A percentile compares a stretch with the other conserved stretches of the same genome.
Evolutionary conservation across 106 monocot genomes (phyloP).

Genomic region (Allium cepa): DNA sequence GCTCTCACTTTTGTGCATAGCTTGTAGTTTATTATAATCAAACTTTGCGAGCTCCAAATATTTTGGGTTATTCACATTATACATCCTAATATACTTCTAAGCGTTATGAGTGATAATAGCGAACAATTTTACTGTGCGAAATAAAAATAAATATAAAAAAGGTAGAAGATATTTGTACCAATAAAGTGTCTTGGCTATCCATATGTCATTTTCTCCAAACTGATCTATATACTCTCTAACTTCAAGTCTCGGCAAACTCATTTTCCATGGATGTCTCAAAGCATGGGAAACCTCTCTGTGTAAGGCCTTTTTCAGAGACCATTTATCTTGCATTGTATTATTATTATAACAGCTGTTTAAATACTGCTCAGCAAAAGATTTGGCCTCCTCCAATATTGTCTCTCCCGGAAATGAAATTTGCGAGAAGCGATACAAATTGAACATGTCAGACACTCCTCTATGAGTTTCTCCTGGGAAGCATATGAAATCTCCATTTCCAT

Average conservation of each 20-base stretch:
- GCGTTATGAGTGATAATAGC: background rate
- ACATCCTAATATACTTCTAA: background rate
- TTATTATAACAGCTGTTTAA: constrained; percentile 6
- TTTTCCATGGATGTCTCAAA: constrained; percentile 16
- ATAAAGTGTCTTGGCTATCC: constrained; percentile 10
- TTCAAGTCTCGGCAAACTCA: constrained; percentile 15
- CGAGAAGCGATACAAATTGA: constrained; percentile 26
- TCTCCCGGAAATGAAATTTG: constrained; percentile 32
- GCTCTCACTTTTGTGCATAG: background rate
- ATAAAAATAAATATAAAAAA: too few species aligned
- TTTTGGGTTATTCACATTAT: constrained; percentile 5
- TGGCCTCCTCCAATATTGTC: constrained; percentile 27
- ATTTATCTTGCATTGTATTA: constrained; percentile 16
- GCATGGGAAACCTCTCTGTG: constrained; percentile 13
- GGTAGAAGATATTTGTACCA: background rate
- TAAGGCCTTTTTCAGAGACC: constrained; percentile 24
- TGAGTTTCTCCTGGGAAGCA: constrained; percentile 25
- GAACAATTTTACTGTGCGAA: too few species aligned
- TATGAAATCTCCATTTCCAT: constrained; percentile 12
- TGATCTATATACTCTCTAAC: constrained; percentile 18
- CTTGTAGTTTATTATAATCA: background rate
- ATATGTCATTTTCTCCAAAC: constrained; percentile 20
- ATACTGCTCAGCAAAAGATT: constrained; percentile 8
- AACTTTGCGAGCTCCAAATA: constrained; percentile 4
- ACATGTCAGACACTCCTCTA: constrained; percentile 30